Conservation (phyloP, 768 basidiomycete species). For the Leucocoprinus sp. region DNA sequence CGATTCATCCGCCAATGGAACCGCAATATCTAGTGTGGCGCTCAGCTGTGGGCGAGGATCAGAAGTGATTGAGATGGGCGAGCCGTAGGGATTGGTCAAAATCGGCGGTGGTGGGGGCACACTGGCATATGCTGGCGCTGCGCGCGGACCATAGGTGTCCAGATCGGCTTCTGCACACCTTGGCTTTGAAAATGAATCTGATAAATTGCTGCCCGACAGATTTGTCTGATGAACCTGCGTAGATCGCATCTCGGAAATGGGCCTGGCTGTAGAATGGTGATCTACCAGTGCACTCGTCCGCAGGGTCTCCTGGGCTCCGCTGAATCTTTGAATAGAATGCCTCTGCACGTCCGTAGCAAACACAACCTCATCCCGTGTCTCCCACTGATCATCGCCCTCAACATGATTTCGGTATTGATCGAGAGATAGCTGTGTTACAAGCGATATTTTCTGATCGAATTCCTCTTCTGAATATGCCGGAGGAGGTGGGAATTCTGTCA, state of each 20-base stretch:
- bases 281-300: neutral
- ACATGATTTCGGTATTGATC: conserved; percentile 16
- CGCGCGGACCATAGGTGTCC: neutral
- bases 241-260: conserved; percentile 9
- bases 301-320: neutral
- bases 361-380: conserved; percentile 34
- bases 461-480: conserved; percentile 41
- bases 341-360: conserved; percentile 13
- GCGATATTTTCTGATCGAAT: conserved; percentile 45
- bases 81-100: neutral
- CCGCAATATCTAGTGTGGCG: too few species aligned
- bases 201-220: conserved; percentile 8
- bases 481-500: conserved; percentile 24
- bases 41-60: too few species aligned
- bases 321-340: neutral
- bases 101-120: neutral
- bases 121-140: conserved; percentile 1
- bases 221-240: conserved; percentile 22
- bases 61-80: too few species aligned
- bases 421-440: conserved; percentile 33
- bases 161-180: conserved; percentile 9
- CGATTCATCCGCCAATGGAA: too few species aligned
- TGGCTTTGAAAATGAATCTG: conserved; percentile 5
- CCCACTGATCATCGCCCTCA: conserved; percentile 33
- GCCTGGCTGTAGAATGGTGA: neutral